These are phyloP conservation scores for Citrullus amarus DNA, from an alignment of 306 rosid species.

Conservation along the genomic window DNA sequence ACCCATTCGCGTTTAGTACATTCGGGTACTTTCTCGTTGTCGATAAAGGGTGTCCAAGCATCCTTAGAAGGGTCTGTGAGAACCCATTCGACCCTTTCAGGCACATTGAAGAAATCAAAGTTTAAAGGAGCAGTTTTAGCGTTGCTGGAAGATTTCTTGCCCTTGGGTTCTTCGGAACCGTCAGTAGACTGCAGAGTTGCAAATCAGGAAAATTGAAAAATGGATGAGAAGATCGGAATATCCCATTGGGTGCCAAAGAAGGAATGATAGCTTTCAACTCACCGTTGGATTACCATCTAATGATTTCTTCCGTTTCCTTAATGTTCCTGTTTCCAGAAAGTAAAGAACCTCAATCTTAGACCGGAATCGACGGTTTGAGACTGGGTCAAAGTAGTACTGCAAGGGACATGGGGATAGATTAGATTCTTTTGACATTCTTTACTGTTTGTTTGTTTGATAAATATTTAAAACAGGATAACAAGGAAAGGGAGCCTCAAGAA, in stretches of 20 bases:
- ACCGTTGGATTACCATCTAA: slow-evolving; percentile 16
- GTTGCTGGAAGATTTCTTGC: slow-evolving; percentile 17
- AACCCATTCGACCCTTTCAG: slow-evolving; percentile 46
- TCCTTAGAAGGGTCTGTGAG: slow-evolving; percentile 26
- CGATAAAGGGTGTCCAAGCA: slow-evolving; percentile 37
- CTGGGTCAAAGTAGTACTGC: slow-evolving; percentile 49
- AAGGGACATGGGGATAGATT: slow-evolving; percentile 6
- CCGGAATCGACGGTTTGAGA: slow-evolving; percentile 36
- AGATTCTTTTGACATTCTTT: neutral
- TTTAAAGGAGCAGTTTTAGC: slow-evolving; percentile 16
- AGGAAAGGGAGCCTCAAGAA: neutral
- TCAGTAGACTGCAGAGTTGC: slow-evolving; percentile 13
- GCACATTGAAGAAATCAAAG: slow-evolving; percentile 31
- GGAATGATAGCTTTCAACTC: slow-evolving; percentile 12
- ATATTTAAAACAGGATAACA: neutral
- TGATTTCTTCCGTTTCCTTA: slow-evolving; percentile 19
- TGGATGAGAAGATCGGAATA: neutral
- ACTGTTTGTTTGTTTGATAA: neutral
- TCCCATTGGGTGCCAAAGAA: neutral
- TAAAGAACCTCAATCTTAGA: slow-evolving; percentile 44
- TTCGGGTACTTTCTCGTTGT: slow-evolving; percentile 22
- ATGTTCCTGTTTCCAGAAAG: slow-evolving; percentile 39
- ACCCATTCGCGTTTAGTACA: slow-evolving; percentile 29
- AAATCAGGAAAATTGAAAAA: neutral
- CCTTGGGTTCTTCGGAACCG: slow-evolving; percentile 17